Base-by-base conservation (phyloP, 371 early-diverging fungal genomes). In the Mortierella sp. region DNA sequence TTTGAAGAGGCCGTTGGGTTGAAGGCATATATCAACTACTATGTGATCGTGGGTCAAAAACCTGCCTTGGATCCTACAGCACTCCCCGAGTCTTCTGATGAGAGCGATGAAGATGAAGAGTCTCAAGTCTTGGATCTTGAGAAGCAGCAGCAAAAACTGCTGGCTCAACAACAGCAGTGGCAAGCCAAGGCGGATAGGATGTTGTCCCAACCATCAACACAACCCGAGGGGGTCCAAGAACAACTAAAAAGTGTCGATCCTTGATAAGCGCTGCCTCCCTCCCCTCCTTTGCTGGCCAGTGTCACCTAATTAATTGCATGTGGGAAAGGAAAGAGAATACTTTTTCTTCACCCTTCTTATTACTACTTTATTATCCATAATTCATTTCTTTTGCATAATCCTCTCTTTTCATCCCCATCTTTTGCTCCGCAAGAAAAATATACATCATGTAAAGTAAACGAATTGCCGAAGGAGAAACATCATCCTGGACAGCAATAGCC, bases 21-120 rank as follows among this genome's bases (percentile, higher is more conserved):
- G 55, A 65, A 70, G n/a, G 70, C 75, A 9, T 75, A 75, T 29
- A 62, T 70, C 51, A 75, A 75, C 29, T 75, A 75, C 45, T 60
- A 75, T 25, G 66, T 66, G n/a, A 30, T 69, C 23, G 23, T 63
- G 19, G 75, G 57, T 3, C 75, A 75, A 29, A 75, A 70, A 29
- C 75, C 75, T 0, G 66, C 60, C 2, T 60, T 60, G 1, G 48
- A 74, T 0, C 45, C 14, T 60, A 26, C 12, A 37, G n/a, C n/a
- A n/a, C n/a, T n/a, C n/a, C n/a, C n/a, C n/a, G 57, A 62, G 62
- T 57, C 73, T 62, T 46, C 66, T 62, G 51, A 26, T 37, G 53
- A 37, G n/a, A n/a, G n/a, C 23, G 44, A 45, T 30, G 50, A 48
- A 59, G 28, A 45, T 5, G 37, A 63, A 51, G 60, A 56, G 6